Conservation (phyloP, 2,329 filamentous ascomycete genomes). For the Paramyrothecium sp. region DNA sequence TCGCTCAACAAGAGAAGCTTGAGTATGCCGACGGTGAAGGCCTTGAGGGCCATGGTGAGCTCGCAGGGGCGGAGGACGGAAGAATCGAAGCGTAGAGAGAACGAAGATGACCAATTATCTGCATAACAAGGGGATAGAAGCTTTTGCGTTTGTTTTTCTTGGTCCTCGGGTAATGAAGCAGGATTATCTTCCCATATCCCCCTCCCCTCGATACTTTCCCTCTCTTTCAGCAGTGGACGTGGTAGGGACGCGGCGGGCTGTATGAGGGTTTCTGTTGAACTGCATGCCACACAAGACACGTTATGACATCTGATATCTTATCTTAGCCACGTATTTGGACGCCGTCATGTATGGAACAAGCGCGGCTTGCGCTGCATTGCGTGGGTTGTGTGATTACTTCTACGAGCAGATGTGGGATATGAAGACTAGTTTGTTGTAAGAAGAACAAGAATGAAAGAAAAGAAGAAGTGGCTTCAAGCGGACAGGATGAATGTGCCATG, state of each 20-base stretch:
- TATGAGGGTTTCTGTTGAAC: neutral
- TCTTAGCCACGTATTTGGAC: neutral
- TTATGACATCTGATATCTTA: neutral
- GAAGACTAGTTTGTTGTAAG: no score
- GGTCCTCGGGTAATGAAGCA: neutral
- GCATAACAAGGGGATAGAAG: conserved; percentile 11
- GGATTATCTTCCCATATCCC: neutral
- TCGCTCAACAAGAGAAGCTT: conserved; percentile 88
- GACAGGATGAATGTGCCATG: no score
- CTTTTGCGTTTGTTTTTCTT: neutral
- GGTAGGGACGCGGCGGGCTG: no score
- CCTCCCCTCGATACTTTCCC: no score
- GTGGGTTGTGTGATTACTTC: neutral
- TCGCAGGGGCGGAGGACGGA: conserved; percentile 51
- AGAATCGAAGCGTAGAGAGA: conserved; percentile 25
- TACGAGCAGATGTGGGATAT: neutral
- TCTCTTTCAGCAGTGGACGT: no score
- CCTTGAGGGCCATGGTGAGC: conserved; percentile 49
- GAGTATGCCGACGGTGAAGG: conserved; percentile 50
- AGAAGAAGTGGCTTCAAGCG: no score
- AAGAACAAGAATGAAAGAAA: no score
- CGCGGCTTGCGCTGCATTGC: neutral
- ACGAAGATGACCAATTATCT: neutral
- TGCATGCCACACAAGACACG: neutral
- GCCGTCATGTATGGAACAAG: neutral